A percentile compares a stretch with the other conserved stretches of the same genome.
Evolutionary conservation across 2,329 filamentous ascomycete genomes (phyloP).

Genomic region (Blumeriella jaapii): DNA sequence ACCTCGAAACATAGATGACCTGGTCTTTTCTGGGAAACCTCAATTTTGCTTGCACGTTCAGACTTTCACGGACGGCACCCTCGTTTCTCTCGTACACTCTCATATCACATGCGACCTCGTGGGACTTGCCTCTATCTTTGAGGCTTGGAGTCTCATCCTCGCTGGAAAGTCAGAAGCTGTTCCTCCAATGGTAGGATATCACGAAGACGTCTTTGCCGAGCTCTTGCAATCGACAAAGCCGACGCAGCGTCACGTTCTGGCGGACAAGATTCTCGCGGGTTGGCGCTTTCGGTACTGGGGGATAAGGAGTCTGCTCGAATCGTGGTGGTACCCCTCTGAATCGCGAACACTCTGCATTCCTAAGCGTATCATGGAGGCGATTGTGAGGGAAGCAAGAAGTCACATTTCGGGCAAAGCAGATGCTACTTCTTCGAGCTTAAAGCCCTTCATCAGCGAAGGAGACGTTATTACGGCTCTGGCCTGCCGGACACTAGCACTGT

Average conservation of each 20-base stretch:
- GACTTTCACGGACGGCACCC: slow-evolving; percentile 1
- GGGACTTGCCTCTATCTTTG: neutral
- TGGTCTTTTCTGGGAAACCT: neutral
- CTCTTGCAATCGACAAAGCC: neutral
- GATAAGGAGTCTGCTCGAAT: neutral
- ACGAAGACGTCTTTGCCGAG: neutral
- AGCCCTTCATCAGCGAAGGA: slow-evolving; percentile 2
- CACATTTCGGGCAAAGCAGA: neutral
- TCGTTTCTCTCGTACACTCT: neutral
- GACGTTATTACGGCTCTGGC: neutral
- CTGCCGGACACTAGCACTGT: neutral
- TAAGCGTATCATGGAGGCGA: neutral
- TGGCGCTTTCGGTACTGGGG: slow-evolving; percentile 1
- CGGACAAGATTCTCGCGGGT: neutral
- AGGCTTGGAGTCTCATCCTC: slow-evolving; percentile 1
- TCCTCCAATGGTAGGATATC: slow-evolving; percentile 1
- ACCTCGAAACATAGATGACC: slow-evolving; percentile 1
- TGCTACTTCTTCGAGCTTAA: neutral
- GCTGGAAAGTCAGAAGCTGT: slow-evolving; percentile 1
- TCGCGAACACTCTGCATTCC: neutral
- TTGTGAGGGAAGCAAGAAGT: neutral
- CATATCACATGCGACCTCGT: slow-evolving; percentile 1
- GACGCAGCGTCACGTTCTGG: neutral
- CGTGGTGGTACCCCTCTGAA: neutral
- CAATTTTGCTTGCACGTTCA: slow-evolving; percentile 3